Conservation (phyloP, 805 yeast genomes). For the Wickerhamiella domercqiae region DNA sequence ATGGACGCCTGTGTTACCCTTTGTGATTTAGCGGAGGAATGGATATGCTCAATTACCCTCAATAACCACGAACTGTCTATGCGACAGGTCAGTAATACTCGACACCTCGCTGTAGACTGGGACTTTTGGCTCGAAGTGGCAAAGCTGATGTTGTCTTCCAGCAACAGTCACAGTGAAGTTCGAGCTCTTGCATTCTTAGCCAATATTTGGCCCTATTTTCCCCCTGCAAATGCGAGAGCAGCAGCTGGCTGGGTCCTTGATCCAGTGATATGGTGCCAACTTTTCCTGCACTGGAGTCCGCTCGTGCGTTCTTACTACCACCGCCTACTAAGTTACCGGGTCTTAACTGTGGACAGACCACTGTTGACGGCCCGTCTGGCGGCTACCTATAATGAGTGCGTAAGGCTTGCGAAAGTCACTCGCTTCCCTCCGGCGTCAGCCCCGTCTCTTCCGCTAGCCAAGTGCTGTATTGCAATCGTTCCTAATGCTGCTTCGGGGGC, state of each 20-base stretch:
- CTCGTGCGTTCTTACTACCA: constrained; percentile 54
- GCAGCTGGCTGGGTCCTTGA: constrained; percentile 41
- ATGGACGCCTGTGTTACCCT: constrained; percentile 25
- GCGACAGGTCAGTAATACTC: constrained; percentile 15
- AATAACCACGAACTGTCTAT: constrained; percentile 15
- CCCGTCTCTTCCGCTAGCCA: constrained; percentile 22
- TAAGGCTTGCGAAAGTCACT: constrained; percentile 6
- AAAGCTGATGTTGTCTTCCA: constrained; percentile 44
- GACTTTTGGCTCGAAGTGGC: constrained; percentile 55
- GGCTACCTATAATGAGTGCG: constrained; percentile 12
- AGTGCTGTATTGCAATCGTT: constrained; percentile 18
- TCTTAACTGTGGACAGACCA: constrained; percentile 17
- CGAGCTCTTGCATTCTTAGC: constrained; percentile 52
- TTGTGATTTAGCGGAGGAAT: constrained; percentile 29
- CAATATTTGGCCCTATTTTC: constrained; percentile 56
- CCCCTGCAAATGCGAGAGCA: constrained; percentile 21
- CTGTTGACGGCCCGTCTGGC: constrained; percentile 15
- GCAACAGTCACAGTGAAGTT: constrained; percentile 45
- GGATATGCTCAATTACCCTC: constrained; percentile 22
- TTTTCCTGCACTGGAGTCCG: constrained; percentile 70
- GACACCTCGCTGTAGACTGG: constrained; percentile 40
- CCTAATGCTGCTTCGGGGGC: constrained; percentile 17
- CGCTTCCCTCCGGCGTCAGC: constrained; percentile 9
- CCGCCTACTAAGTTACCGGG: constrained; percentile 53
- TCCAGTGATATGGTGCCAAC: constrained; percentile 34